Percentiles rank a stretch among this genome's conserved stretches.
phyloP scores from a whole-genome alignment of 495 filamentous ascomycete species.

The Parachaetomium inaequale region DNA sequence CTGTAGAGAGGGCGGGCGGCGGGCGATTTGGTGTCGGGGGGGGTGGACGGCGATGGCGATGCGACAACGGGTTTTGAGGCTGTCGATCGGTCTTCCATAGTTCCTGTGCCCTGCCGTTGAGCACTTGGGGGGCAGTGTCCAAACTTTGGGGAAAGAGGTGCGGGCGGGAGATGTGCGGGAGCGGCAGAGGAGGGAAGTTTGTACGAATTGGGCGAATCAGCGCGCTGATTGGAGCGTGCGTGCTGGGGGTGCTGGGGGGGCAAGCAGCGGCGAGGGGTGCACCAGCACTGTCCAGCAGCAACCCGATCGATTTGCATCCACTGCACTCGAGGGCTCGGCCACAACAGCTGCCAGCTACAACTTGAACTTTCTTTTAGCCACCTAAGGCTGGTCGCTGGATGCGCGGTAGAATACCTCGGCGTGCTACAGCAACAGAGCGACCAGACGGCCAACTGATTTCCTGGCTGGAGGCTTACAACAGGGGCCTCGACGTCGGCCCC shows the following conservation, averaged over 20 bases:
- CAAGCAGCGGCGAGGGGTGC: conserved; percentile 6
- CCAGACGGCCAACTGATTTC: background rate
- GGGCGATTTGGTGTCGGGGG: conserved; percentile 30
- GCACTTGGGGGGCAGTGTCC: conserved; percentile 30
- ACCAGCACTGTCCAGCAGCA: background rate
- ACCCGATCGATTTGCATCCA: conserved; percentile 14
- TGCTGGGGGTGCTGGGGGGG: conserved; percentile 14
- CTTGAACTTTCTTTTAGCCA: background rate
- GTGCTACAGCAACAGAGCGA: conserved; percentile 4
- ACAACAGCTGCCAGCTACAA: background rate
- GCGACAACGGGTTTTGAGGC: conserved; percentile 27
- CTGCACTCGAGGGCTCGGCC: background rate
- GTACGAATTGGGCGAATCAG: conserved; percentile 37
- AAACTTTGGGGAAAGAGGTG: conserved; percentile 34
- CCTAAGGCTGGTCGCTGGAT: background rate
- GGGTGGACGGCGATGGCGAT: conserved; percentile 26
- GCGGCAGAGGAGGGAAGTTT: conserved; percentile 35
- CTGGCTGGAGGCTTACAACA: conserved; percentile 1
- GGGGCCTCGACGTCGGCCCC: background rate
- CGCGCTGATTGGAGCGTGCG: conserved; percentile 20
- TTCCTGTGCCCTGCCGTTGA: conserved; percentile 27
- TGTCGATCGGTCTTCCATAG: conserved; percentile 38
- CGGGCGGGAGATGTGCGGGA: conserved; percentile 34
- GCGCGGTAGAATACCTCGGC: background rate
- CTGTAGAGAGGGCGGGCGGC: conserved; percentile 33